Evolutionary conservation across 306 rosid genomes (phyloP).

Genomic region (Fragaria iinumae): DNA sequence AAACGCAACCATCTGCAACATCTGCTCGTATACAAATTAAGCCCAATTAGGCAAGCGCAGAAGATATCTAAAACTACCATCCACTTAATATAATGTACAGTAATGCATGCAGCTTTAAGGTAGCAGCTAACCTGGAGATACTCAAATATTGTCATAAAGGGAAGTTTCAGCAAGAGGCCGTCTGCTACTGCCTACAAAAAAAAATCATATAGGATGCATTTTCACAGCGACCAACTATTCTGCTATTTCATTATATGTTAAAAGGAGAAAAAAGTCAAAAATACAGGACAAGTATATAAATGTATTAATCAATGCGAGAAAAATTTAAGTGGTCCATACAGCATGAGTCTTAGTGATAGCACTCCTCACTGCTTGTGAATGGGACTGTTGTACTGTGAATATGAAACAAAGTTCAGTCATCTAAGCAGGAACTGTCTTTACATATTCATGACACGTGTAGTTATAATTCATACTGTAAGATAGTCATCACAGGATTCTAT

Average conservation of each 20-base stretch:
- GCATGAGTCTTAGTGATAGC: slow-evolving; percentile 66
- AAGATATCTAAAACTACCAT: slow-evolving; percentile 6
- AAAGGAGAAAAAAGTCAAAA: slow-evolving; percentile 17
- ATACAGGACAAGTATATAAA: neutral
- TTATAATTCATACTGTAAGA: neutral
- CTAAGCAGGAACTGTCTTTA: slow-evolving; percentile 13
- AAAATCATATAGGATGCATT: slow-evolving; percentile 12
- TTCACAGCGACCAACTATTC: slow-evolving; percentile 19
- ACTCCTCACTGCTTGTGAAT: slow-evolving; percentile 69
- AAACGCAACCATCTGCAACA: slow-evolving; percentile 57
- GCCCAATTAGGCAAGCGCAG: slow-evolving; percentile 16
- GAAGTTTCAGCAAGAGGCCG: slow-evolving; percentile 67
- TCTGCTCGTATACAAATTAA: slow-evolving; percentile 37
- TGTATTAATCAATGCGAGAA: slow-evolving; percentile 13
- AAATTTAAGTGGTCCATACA: slow-evolving; percentile 49
- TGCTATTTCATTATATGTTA: slow-evolving; percentile 5
- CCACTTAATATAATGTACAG: neutral
- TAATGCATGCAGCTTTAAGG: slow-evolving; percentile 4
- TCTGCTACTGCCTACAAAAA: slow-evolving; percentile 63
- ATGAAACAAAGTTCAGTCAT: slow-evolving; percentile 36
- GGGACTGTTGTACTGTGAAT: slow-evolving; percentile 52
- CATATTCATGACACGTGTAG: neutral
- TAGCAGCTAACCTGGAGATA: slow-evolving; percentile 80
- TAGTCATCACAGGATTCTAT: neutral
- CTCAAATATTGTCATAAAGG: slow-evolving; percentile 85